These are phyloP conservation scores for Leersia perrieri DNA, from an alignment of 176 grass and related monocot genomes.

Conservation along the genomic window DNA sequence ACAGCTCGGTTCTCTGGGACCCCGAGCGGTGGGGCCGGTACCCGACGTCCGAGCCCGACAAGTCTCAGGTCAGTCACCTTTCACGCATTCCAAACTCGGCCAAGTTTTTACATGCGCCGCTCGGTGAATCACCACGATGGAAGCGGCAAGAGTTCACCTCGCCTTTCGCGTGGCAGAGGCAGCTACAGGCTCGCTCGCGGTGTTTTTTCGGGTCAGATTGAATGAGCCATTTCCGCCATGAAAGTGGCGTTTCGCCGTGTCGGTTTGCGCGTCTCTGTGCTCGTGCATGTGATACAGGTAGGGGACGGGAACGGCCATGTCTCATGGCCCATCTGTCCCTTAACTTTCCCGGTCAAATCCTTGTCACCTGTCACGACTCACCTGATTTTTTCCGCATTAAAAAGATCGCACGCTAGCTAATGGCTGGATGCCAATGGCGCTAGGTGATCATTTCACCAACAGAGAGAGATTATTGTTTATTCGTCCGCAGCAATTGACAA, in stretches of 20 bases:
- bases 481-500: constrained; percentile 31
- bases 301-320: background rate
- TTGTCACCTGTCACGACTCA: constrained; percentile 4
- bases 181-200: background rate
- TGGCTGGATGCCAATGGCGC: background rate
- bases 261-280: constrained; percentile 3
- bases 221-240: constrained; percentile 30
- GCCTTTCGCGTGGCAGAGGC: constrained; percentile 25
- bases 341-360: constrained; percentile 31
- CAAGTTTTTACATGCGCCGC: background rate
- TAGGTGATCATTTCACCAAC: constrained; percentile 7
- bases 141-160: background rate
- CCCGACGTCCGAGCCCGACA: constrained; percentile 86
- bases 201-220: background rate
- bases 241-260: constrained; percentile 33
- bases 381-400: constrained; percentile 9
- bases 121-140: background rate
- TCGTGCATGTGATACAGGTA: constrained; percentile 37
- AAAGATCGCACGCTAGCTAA: background rate
- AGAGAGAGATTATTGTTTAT: constrained; percentile 5
- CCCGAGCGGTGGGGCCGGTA: constrained; percentile 88
- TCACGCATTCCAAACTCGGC: background rate
- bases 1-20: constrained; percentile 92
- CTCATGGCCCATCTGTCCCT: constrained; percentile 46
- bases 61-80: constrained; percentile 62